A percentile compares a stretch with the other conserved stretches of the same genome.
These are phyloP conservation scores for Suhomyces sp. DNA, from an alignment of 805 yeast species.

Conservation along the genomic window DNA sequence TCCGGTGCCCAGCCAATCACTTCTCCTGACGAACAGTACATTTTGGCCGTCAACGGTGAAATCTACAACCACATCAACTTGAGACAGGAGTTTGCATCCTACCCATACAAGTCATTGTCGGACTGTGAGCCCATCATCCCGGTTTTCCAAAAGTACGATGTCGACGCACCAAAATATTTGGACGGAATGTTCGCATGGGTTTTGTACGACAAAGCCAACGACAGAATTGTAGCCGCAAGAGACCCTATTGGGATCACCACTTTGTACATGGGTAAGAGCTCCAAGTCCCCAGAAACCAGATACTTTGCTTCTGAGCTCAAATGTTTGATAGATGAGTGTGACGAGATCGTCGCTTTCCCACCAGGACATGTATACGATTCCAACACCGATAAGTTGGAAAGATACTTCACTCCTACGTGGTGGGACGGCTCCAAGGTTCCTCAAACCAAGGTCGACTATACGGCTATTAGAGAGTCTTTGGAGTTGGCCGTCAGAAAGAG, in stretches of 20 bases:
- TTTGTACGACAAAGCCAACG: constrained; percentile 76
- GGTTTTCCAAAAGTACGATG: constrained; percentile 77
- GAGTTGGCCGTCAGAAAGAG: constrained; percentile 98
- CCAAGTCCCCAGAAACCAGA: constrained; percentile 67
- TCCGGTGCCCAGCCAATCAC: constrained; percentile 98
- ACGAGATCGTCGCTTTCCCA: constrained; percentile 88
- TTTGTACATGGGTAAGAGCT: constrained; percentile 85
- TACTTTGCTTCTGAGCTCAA: constrained; percentile 94
- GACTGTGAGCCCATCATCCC: constrained; percentile 99
- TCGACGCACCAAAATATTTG: constrained; percentile 86
- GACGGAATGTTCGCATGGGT: constrained; percentile 99
- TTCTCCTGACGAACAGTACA: constrained; percentile 68
- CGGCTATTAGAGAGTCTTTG: constrained; percentile 68
- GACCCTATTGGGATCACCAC: constrained; percentile 98
- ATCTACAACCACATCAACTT: constrained; percentile 93
- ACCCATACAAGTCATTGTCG: constrained; percentile 77
- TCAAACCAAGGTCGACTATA: constrained; percentile 69
- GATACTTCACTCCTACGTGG: constrained; percentile 94
- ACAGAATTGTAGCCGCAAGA: constrained; percentile 93
- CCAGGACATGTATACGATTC: constrained; percentile 98
- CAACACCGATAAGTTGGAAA: constrained; percentile 73
- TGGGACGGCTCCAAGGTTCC: constrained; percentile 82
- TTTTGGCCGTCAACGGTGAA: constrained; percentile 93
- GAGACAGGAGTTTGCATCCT: constrained; percentile 71
- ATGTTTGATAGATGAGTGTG: constrained; percentile 93